Conservation (phyloP, 805 yeast species). For the Ogataea trehaloabstinens region DNA sequence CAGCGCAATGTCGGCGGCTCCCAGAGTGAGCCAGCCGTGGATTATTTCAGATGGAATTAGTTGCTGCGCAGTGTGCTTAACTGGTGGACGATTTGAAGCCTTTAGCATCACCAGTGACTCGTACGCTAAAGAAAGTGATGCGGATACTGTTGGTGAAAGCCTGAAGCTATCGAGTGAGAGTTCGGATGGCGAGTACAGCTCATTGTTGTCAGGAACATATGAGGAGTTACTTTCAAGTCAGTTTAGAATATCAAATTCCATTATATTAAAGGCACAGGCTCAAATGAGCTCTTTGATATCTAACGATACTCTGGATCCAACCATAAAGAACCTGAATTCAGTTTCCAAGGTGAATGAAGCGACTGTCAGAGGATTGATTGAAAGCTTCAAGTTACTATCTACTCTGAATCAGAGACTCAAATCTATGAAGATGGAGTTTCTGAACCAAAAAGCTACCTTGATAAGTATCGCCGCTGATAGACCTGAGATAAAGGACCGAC, state of each 20-base stretch:
- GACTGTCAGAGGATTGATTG: constrained; percentile 15
- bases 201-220: neutral
- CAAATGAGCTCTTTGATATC: constrained; percentile 4
- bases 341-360: constrained; percentile 18
- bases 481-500: constrained; percentile 15
- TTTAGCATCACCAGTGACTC: too few species aligned
- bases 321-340: constrained; percentile 13
- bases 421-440: constrained; percentile 21
- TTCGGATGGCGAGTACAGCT: neutral
- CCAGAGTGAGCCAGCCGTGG: constrained; percentile 8
- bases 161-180: neutral
- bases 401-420: constrained; percentile 16
- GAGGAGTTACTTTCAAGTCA: neutral
- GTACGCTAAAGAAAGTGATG: too few species aligned
- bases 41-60: constrained; percentile 25
- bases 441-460: constrained; percentile 24
- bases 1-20: neutral
- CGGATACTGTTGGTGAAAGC: too few species aligned
- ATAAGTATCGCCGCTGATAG: constrained; percentile 16
- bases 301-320: constrained; percentile 10
- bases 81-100: constrained; percentile 3
- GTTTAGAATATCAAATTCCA: neutral
- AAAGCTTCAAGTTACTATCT: constrained; percentile 19
- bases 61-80: constrained; percentile 15
- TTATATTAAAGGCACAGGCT: constrained; percentile 12